Conservation (phyloP, 2,329 filamentous ascomycete genomes). For the Magnaporthiopsis poae region DNA sequence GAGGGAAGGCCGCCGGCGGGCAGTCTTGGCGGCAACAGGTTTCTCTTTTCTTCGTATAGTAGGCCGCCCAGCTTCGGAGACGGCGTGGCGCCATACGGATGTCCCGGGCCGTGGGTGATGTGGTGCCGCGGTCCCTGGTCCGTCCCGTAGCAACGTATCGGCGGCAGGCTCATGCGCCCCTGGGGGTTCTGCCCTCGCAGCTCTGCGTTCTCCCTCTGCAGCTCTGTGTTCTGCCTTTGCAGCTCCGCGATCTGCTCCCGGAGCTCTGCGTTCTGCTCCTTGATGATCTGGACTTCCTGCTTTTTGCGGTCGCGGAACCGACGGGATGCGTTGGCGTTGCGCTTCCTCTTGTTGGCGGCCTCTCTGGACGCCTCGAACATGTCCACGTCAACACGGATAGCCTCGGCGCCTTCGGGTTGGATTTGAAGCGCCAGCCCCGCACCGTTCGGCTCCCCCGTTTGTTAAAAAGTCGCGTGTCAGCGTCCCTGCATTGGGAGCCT, state of each 20-base stretch:
- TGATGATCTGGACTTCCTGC: constrained; percentile 34
- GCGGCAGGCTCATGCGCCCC: constrained; percentile 8
- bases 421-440: constrained; percentile 17
- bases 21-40: no score
- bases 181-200: no score
- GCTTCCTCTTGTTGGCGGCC: constrained; percentile 73
- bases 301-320: constrained; percentile 74
- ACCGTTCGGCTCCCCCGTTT: neutral
- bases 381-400: constrained; percentile 59
- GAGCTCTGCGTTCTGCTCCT: constrained; percentile 65
- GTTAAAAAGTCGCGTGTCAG: constrained; percentile 3
- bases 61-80: constrained; percentile 28
- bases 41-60: no score
- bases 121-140: constrained; percentile 29
- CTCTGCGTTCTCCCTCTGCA: no score
- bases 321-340: constrained; percentile 77
- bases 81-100: constrained; percentile 27
- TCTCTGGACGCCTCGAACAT: constrained; percentile 72
- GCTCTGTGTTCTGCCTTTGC: constrained; percentile 38
- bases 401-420: constrained; percentile 28
- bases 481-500: neutral
- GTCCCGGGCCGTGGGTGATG: constrained; percentile 24
- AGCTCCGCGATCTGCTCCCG: constrained; percentile 22
- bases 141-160: constrained; percentile 11
- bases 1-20: no score